Evolutionary conservation across 2,329 filamentous ascomycete species (phyloP).

Genomic region (Colletotrichum tropicale): DNA sequence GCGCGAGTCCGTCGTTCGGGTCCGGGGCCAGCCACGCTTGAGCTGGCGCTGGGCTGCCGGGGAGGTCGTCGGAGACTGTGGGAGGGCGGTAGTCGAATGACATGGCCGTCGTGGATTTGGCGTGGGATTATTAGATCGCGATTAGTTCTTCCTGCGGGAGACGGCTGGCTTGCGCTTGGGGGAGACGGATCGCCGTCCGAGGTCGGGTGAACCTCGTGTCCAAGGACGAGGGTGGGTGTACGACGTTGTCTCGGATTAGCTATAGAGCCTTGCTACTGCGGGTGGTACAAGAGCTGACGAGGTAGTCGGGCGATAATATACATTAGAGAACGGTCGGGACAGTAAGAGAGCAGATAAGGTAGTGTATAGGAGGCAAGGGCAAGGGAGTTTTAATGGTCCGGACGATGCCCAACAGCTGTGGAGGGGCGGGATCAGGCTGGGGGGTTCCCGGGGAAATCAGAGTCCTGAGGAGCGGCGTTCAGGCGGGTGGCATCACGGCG

Average conservation of each 20-base stretch:
- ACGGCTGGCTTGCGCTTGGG: background rate
- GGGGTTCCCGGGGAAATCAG: background rate
- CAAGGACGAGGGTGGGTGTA: background rate
- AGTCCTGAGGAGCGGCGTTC: background rate
- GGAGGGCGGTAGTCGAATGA: slow-evolving; percentile 4
- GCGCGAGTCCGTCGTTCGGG: background rate
- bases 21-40: slow-evolving; percentile 5
- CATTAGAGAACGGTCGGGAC: background rate
- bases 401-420: background rate
- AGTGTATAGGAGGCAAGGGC: background rate
- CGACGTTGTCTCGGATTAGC: slow-evolving; percentile 6
- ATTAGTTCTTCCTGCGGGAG: background rate
- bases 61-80: background rate
- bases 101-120: background rate
- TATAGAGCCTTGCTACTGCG: background rate
- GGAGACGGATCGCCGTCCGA: background rate
- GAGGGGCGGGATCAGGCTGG: slow-evolving; percentile 3
- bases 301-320: background rate
- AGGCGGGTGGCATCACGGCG: background rate
- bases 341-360: background rate
- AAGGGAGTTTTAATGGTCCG: background rate
- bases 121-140: background rate
- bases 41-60: background rate
- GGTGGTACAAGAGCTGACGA: background rate
- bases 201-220: background rate